Base-by-base conservation (phyloP, 148 eudicot species). In the Suaeda aralocaspica region DNA sequence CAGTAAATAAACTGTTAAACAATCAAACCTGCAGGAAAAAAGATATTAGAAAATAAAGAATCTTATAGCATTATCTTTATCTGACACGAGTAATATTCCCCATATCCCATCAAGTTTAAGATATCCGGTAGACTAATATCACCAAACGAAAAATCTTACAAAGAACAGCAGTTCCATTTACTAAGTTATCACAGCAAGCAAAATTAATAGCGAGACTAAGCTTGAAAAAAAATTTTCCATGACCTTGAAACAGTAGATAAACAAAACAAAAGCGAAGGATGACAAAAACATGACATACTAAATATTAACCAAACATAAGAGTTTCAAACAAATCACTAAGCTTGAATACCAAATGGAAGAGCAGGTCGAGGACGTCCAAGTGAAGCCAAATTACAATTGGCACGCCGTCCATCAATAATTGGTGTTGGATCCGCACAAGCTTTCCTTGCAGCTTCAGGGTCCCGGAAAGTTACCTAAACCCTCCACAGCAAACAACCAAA, bases 381-480 rank as follows among this genome's bases (percentile, higher is more conserved):
- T 57, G 96, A 91, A 73, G 98, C 98, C 82, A 93, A 82, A 80
- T 93, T 93, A 80, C 96, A 93, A 66, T 93, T 93, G 8, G 96
- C 98, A 46, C 95, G 88, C 66, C 98, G 84, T 21, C 98, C 98
- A 78, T 93, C 98, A 79, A 93, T 93, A 39, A 87, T 79, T 44
- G 98, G 98, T 55, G 87, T 57, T 31, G 98, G 98, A 87, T 90
- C 89, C 59, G 77, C 88, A 79, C 96, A 93, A 18, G 98, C 95
- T 78, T 90, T 88, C 79, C 87, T 85, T 29, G 96, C 96, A 55
- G 98, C 86, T 63, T 93, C 98, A 30, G 96, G 91, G 69, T 89
- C 95, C 76, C 92, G 96, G 74, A 90, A 93, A 80, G 98, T 93
- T 82, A 93, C 98, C 98, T 93, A 86, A 71, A 85, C 81, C 87